phyloP scores from a whole-genome alignment of 805 yeast species.

The Ogataea neopini region DNA sequence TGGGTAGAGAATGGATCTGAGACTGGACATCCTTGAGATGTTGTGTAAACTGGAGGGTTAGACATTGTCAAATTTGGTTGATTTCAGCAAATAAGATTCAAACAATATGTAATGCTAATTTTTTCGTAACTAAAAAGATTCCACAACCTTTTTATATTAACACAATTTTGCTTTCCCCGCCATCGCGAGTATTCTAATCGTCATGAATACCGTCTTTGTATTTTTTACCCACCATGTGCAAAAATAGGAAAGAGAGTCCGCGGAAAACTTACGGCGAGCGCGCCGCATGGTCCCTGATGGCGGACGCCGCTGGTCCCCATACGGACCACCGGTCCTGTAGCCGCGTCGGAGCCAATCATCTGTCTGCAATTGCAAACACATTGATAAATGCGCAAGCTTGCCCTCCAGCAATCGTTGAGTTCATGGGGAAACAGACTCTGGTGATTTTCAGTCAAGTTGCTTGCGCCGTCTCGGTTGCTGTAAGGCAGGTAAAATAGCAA shows the following conservation, averaged over 20 bases:
- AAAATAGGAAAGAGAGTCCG: slow-evolving; percentile 8
- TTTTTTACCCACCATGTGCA: slow-evolving; percentile 4
- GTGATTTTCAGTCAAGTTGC: background rate
- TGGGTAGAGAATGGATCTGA: slow-evolving; percentile 77
- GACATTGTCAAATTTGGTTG: slow-evolving; percentile 25
- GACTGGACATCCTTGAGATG: slow-evolving; percentile 76
- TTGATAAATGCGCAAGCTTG: no score
- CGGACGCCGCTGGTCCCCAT: background rate
- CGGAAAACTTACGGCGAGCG: background rate
- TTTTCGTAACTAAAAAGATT: background rate
- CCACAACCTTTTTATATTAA: background rate
- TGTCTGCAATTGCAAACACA: background rate
- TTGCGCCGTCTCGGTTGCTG: slow-evolving; percentile 4
- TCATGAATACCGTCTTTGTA: slow-evolving; percentile 2
- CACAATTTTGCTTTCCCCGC: slow-evolving; percentile 6
- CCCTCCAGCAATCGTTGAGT: background rate
- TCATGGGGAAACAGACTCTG: no score
- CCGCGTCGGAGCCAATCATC: background rate
- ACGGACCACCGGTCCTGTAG: background rate
- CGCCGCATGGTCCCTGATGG: background rate
- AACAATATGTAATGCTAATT: background rate
- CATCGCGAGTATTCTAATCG: slow-evolving; percentile 5
- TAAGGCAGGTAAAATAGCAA: slow-evolving; percentile 3
- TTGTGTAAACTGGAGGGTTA: slow-evolving; percentile 61
- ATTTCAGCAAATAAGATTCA: slow-evolving; percentile 2